Evolutionary conservation across 164 flowering plant species (phyloP).

Genomic region (Kingdonia uniflora): DNA sequence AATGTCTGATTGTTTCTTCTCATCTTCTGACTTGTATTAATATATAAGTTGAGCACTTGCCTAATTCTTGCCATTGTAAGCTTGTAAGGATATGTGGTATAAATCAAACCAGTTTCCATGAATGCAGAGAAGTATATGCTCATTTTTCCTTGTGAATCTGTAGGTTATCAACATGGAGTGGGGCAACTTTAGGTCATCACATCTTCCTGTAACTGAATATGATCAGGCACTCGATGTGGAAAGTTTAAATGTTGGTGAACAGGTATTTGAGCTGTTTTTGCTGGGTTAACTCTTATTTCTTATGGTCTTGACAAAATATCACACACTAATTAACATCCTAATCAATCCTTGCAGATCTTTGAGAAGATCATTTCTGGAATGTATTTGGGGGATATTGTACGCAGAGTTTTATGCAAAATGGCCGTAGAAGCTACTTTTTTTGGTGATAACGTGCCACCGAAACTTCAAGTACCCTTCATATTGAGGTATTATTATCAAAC

Average conservation of each 20-base stretch:
- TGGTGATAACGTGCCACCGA: constrained; percentile 78
- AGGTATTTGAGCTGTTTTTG: constrained; percentile 28
- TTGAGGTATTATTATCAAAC: constrained; percentile 35
- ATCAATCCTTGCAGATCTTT: constrained; percentile 46
- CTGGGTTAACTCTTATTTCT: no score
- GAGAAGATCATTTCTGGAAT: constrained; percentile 94
- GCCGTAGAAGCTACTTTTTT: constrained; percentile 92
- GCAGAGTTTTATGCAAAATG: constrained; percentile 63
- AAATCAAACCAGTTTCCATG: no score
- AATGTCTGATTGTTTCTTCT: no score
- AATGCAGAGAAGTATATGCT: no score
- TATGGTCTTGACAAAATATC: neutral
- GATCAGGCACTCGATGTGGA: constrained; percentile 72
- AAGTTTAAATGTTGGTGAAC: constrained; percentile 84
- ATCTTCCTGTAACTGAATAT: constrained; percentile 87
- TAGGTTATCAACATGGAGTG: constrained; percentile 98
- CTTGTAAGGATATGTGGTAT: no score
- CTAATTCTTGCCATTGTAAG: no score
- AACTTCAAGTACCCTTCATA: constrained; percentile 55
- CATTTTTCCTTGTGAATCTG: constrained; percentile 4
- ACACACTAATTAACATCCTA: neutral
- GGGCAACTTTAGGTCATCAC: constrained; percentile 90
- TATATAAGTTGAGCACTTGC: no score
- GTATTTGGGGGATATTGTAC: constrained; percentile 93
- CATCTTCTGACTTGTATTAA: no score